Percentiles rank a stretch among this genome's conserved stretches.
These are phyloP conservation scores for Gastrodia elata DNA, from an alignment of 106 monocot genomes.

Conservation along the genomic window DNA sequence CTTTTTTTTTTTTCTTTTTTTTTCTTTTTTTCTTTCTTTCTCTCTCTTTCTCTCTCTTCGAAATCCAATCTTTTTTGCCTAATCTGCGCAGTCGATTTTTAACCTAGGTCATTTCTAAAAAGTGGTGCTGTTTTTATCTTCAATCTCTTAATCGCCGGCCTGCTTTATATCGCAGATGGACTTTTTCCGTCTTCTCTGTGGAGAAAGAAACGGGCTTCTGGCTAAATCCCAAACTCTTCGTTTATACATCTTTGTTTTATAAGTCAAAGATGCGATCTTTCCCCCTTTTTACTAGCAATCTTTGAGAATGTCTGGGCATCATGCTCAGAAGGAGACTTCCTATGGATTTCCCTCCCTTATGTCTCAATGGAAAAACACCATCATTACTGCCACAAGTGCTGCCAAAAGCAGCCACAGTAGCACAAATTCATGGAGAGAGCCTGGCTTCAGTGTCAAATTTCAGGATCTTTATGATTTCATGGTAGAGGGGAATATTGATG, in stretches of 20 bases:
- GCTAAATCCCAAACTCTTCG: neutral
- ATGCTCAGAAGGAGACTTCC: conserved; percentile 29
- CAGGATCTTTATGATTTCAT: conserved; percentile 91
- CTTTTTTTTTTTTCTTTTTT: too few relatives aligned
- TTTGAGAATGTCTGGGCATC: conserved; percentile 45
- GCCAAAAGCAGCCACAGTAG: conserved; percentile 13
- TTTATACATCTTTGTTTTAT: neutral
- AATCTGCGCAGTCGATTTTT: neutral
- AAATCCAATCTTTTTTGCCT: too few relatives aligned
- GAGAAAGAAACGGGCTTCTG: neutral
- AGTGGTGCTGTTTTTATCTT: neutral
- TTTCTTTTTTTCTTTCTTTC: too few relatives aligned
- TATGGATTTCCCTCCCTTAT: conserved; percentile 24
- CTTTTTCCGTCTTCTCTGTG: neutral
- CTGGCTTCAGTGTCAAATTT: conserved; percentile 62
- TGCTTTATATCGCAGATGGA: neutral
- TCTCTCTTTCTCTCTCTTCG: too few relatives aligned
- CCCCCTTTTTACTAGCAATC: neutral
- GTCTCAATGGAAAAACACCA: conserved; percentile 25
- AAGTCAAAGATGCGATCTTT: neutral
- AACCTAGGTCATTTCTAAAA: neutral
- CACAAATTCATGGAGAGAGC: conserved; percentile 17
- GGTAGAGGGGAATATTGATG: conserved; percentile 83
- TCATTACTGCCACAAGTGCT: conserved; percentile 8
- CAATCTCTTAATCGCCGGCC: neutral